These are phyloP conservation scores for Pharus latifolius DNA, from an alignment of 176 grass and related monocot species.

Conservation along the genomic window DNA sequence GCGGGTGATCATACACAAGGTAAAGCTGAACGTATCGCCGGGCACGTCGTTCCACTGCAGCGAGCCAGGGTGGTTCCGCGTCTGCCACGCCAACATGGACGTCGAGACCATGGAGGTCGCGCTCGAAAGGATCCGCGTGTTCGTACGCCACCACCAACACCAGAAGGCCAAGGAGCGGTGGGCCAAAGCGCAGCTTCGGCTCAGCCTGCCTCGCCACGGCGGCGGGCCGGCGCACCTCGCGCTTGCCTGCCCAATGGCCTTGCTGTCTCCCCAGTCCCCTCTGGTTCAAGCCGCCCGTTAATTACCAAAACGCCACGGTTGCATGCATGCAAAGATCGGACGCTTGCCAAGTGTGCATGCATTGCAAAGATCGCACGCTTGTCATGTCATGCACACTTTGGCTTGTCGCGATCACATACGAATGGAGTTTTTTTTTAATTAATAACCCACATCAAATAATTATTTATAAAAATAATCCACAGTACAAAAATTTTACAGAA, in stretches of 20 bases:
- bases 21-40: conserved; percentile 88
- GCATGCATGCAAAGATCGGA: no score
- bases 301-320: no score
- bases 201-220: conserved; percentile 43
- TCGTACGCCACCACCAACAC: conserved; percentile 20
- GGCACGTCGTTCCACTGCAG: conserved; percentile 75
- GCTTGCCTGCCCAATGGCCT: conserved; percentile 21
- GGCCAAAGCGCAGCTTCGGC: conserved; percentile 22
- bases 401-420: no score
- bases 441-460: no score
- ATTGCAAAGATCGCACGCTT: no score
- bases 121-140: conserved; percentile 47
- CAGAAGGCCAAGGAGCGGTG: conserved; percentile 25
- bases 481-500: no score
- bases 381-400: no score
- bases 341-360: no score
- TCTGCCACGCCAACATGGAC: conserved; percentile 96
- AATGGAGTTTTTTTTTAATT: no score
- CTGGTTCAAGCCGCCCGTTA: conserved; percentile 59
- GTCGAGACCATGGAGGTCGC: conserved; percentile 53
- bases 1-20: conserved; percentile 45
- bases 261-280: conserved; percentile 59
- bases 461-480: no score
- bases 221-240: neutral
- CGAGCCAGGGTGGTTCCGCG: conserved; percentile 94